Evolutionary conservation across 441 rosid genomes (phyloP).

Genomic region (Theobroma grandiflorum): DNA sequence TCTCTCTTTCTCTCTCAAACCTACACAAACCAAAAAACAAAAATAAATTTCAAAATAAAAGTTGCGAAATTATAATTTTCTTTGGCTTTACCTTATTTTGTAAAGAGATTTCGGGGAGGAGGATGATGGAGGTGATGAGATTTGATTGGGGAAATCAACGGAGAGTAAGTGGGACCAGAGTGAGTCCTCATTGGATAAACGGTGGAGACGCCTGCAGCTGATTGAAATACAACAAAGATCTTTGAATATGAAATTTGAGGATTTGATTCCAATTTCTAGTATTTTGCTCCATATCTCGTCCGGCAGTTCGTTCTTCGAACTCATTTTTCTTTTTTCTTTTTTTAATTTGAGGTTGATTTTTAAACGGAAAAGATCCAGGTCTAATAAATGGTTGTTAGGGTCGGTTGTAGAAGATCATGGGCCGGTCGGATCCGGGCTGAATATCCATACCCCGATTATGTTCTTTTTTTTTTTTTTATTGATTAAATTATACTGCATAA

Average conservation of each 20-base stretch:
- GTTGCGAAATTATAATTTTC: neutral
- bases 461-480: neutral
- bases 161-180: slow-evolving; percentile 69
- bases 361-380: neutral
- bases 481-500: too few relatives aligned
- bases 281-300: slow-evolving; percentile 86
- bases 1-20: slow-evolving; percentile 72
- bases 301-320: slow-evolving; percentile 48
- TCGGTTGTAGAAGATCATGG: neutral
- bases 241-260: slow-evolving; percentile 49
- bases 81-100: slow-evolving; percentile 48
- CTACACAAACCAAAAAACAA: slow-evolving; percentile 42
- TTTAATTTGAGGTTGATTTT: neutral
- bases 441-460: neutral
- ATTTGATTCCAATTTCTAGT: slow-evolving; percentile 59
- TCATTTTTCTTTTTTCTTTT: neutral
- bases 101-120: slow-evolving; percentile 54
- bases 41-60: neutral
- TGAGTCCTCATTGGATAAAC: slow-evolving; percentile 67
- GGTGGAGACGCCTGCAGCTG: slow-evolving; percentile 73
- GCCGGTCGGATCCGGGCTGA: neutral
- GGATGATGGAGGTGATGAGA: slow-evolving; percentile 36
- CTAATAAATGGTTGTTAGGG: neutral
- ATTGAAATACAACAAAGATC: slow-evolving; percentile 86
- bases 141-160: slow-evolving; percentile 54